These are phyloP conservation scores for Pseudoperonospora humuli DNA, from an alignment of 352 stramenopile genomes.

Conservation along the genomic window DNA sequence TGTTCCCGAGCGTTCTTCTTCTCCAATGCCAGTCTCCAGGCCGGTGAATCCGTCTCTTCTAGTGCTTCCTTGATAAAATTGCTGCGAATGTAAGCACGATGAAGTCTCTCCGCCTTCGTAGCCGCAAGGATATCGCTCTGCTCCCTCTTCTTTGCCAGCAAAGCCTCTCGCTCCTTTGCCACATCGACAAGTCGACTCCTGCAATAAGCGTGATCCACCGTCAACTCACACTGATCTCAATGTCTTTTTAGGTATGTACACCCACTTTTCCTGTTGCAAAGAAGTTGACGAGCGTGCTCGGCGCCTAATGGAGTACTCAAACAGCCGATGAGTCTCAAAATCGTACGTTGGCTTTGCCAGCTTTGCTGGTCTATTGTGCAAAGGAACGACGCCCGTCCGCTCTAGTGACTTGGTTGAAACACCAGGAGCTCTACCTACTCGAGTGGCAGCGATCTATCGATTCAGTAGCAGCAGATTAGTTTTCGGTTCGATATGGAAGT, in stretches of 20 bases:
- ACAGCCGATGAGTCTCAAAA: slow-evolving; percentile 44
- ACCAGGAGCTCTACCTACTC: slow-evolving; percentile 32
- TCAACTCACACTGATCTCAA: background rate
- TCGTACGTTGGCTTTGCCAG: slow-evolving; percentile 56
- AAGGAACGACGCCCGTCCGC: slow-evolving; percentile 33
- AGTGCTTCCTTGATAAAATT: slow-evolving; percentile 67
- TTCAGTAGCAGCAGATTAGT: slow-evolving; percentile 11
- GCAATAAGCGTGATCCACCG: background rate
- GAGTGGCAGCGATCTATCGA: no score
- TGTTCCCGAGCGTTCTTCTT: slow-evolving; percentile 57
- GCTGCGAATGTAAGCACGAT: slow-evolving; percentile 58
- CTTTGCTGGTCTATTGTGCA: slow-evolving; percentile 56
- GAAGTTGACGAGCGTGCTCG: slow-evolving; percentile 41
- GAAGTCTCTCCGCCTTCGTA: slow-evolving; percentile 62
- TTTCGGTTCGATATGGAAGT: background rate
- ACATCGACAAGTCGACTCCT: slow-evolving; percentile 42
- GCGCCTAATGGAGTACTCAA: slow-evolving; percentile 59
- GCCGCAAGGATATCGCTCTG: slow-evolving; percentile 36
- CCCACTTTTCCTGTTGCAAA: slow-evolving; percentile 51
- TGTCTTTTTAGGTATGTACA: background rate
- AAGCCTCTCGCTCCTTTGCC: slow-evolving; percentile 15
- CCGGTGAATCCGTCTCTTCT: slow-evolving; percentile 58
- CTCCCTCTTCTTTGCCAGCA: slow-evolving; percentile 24
- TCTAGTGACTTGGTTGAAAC: slow-evolving; percentile 52
- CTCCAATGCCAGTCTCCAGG: slow-evolving; percentile 62